Conservation (phyloP, 2,329 filamentous ascomycete genomes). For the Uncinocarpus reesii region DNA sequence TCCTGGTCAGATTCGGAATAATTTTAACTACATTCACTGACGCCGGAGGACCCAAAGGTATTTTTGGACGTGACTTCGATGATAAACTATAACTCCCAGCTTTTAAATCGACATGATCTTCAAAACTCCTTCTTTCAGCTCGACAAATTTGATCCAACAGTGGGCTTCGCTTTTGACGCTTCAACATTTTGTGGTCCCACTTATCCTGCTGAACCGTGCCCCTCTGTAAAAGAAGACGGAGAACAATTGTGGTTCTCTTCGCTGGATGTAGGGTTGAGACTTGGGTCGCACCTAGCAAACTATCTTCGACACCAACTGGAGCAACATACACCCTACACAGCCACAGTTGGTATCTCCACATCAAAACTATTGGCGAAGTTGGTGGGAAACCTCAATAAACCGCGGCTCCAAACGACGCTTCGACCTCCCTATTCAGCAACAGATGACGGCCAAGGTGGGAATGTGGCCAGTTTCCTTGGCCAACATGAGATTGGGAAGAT, state of each 20-base stretch:
- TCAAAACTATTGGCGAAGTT: constrained; percentile 82
- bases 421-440: constrained; percentile 48
- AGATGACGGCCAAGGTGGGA: constrained; percentile 28
- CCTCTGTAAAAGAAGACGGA: constrained; percentile 15
- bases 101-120: constrained; percentile 58
- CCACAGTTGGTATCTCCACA: constrained; percentile 76
- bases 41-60: constrained; percentile 32
- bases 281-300: constrained; percentile 72
- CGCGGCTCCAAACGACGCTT: constrained; percentile 74
- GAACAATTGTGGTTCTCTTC: constrained; percentile 12
- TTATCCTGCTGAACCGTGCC: constrained; percentile 35
- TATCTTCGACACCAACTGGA: constrained; percentile 65
- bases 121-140: constrained; percentile 68
- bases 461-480: constrained; percentile 62
- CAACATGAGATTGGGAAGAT: constrained; percentile 65
- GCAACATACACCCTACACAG: constrained; percentile 69
- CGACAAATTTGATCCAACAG: constrained; percentile 59
- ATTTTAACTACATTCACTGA: too few relatives aligned
- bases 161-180: constrained; percentile 73
- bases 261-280: constrained; percentile 52
- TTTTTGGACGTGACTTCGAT: constrained; percentile 79
- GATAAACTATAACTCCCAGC: constrained; percentile 64
- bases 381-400: constrained; percentile 74
- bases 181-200: constrained; percentile 55
- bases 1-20: too few relatives aligned